Conservation (phyloP, 208 protist genomes). For the Polymyxa betae region DNA sequence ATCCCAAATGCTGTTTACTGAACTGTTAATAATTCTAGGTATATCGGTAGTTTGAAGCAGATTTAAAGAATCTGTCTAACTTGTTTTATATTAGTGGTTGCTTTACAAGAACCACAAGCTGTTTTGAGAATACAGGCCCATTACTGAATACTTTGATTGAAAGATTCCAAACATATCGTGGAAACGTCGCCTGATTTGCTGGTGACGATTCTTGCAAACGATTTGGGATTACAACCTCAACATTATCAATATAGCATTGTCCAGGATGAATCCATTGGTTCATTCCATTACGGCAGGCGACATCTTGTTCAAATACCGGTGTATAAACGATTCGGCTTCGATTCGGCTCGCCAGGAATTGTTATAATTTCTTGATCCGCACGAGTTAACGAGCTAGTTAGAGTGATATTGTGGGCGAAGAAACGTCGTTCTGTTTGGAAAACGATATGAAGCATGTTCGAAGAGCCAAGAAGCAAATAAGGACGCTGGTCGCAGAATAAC, state of each 20-base stretch:
- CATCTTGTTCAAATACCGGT: conserved; percentile 5
- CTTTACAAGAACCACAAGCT: too few species aligned
- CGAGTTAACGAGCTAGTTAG: neutral
- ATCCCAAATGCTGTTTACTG: too few species aligned
- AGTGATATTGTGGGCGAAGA: neutral
- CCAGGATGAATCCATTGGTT: neutral
- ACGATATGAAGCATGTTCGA: conserved; percentile 31
- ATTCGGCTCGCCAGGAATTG: conserved; percentile 7
- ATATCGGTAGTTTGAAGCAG: too few species aligned
- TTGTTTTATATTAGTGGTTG: too few species aligned
- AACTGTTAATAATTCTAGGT: too few species aligned
- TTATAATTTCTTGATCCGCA: neutral
- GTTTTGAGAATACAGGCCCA: too few species aligned
- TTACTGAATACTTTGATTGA: too few species aligned
- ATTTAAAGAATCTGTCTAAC: too few species aligned
- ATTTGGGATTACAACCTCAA: neutral
- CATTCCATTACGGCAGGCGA: neutral
- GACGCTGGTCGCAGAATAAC: neutral
- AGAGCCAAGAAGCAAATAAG: neutral
- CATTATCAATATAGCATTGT: neutral
- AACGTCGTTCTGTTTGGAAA: neutral
- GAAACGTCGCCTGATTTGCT: neutral
- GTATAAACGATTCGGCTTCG: neutral
- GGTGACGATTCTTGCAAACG: neutral
- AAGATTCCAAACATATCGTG: neutral